A percentile compares a stretch with the other conserved stretches of the same genome.
phyloP scores from a whole-genome alignment of 345 rosid species.

The Camelina hispida region DNA sequence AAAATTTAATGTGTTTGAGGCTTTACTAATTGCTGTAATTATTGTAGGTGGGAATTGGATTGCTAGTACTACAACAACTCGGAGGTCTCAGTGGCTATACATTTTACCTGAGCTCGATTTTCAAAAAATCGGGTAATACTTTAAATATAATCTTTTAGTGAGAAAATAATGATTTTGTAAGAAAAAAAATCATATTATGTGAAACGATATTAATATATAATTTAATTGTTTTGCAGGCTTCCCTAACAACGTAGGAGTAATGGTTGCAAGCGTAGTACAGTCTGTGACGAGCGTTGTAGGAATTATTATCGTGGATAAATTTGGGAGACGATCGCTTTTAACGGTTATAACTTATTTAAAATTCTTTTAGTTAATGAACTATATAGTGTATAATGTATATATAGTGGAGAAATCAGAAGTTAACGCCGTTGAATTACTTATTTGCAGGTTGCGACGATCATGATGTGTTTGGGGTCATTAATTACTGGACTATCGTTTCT shows the following conservation, averaged over 20 bases:
- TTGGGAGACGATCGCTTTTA: slow-evolving; percentile 73
- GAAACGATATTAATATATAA: background rate
- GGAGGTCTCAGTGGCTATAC: slow-evolving; percentile 73
- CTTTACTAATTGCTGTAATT: background rate
- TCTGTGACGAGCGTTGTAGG: slow-evolving; percentile 71
- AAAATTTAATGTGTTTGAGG: background rate
- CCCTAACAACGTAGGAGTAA: slow-evolving; percentile 39
- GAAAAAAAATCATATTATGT: background rate
- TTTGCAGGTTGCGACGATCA: slow-evolving; percentile 72
- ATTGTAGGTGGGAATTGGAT: slow-evolving; percentile 67
- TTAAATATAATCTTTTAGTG: background rate
- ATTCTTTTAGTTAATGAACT: background rate
- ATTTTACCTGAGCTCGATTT: slow-evolving; percentile 62
- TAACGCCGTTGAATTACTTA: background rate
- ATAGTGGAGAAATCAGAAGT: background rate
- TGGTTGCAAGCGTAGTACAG: slow-evolving; percentile 39
- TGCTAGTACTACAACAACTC: slow-evolving; percentile 80
- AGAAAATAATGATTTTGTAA: background rate
- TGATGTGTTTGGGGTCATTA: slow-evolving; percentile 78
- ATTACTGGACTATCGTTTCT: slow-evolving; percentile 63
- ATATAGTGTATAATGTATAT: background rate
- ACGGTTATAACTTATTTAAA: slow-evolving; percentile 46
- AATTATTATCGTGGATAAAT: slow-evolving; percentile 67
- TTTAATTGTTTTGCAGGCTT: slow-evolving; percentile 18
- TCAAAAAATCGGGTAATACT: slow-evolving; percentile 53